A percentile compares a stretch with the other conserved stretches of the same genome.
Evolutionary conservation across 2,329 filamentous ascomycete species (phyloP).

Genomic region (Aspergillus jensenii): DNA sequence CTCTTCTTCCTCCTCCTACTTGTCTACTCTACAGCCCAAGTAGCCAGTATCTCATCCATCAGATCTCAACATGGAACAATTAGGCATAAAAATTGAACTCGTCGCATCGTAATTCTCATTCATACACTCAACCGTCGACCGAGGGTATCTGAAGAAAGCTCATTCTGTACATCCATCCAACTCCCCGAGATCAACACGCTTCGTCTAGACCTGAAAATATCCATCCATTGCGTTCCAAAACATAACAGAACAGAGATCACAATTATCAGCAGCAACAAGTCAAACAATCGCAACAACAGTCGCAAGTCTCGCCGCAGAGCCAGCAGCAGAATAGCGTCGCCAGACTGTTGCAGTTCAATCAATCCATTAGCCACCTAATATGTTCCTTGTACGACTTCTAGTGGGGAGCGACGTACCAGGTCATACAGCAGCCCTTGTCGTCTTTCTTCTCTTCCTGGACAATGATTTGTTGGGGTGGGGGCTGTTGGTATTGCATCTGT

Average conservation of each 20-base stretch:
- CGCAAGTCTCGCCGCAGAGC: conserved; percentile 4
- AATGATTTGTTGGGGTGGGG: background rate
- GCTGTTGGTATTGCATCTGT: conserved; percentile 7
- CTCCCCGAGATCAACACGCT: background rate
- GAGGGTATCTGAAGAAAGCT: no score
- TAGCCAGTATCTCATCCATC: no score
- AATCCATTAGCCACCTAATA: background rate
- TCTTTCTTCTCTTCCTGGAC: conserved; percentile 9
- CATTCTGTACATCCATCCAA: background rate
- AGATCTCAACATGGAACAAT: no score
- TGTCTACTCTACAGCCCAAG: no score
- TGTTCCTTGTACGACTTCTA: no score
- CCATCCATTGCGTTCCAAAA: background rate
- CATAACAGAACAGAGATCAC: background rate
- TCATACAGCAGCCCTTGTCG: background rate
- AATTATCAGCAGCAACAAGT: conserved; percentile 4
- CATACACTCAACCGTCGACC: no score
- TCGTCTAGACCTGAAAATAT: background rate
- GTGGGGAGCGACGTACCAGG: background rate
- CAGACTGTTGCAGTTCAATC: background rate
- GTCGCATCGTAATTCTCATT: no score
- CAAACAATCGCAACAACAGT: background rate
- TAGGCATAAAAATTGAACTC: no score
- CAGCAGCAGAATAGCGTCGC: conserved; percentile 8
- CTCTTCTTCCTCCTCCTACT: no score